These are phyloP conservation scores for Teunomyces funiuensis DNA, from an alignment of 805 yeast genomes.

Conservation along the genomic window DNA sequence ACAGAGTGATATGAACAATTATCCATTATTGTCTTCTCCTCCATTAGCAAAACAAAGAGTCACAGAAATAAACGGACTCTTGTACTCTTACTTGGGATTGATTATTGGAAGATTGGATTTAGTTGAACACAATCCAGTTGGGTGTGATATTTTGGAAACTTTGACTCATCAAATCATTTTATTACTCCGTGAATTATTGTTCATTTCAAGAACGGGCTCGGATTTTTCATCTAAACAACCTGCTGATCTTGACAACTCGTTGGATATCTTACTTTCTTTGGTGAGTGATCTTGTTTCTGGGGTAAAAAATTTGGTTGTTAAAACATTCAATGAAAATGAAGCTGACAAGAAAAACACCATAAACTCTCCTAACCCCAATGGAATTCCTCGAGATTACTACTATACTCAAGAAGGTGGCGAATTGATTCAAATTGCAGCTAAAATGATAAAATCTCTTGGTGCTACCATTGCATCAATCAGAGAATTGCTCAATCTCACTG, in stretches of 20 bases:
- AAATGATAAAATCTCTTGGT: constrained; percentile 56
- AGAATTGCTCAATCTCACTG: constrained; percentile 53
- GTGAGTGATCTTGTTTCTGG: constrained; percentile 66
- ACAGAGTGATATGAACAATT: constrained; percentile 37
- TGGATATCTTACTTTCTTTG: constrained; percentile 58
- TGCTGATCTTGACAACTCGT: constrained; percentile 44
- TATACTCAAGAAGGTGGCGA: constrained; percentile 69
- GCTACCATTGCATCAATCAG: constrained; percentile 51
- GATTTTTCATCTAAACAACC: constrained; percentile 40
- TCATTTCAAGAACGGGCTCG: constrained; percentile 53
- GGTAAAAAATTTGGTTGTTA: constrained; percentile 61
- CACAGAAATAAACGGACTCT: constrained; percentile 59
- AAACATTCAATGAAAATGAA: constrained; percentile 45
- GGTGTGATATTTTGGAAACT: constrained; percentile 66
- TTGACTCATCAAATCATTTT: constrained; percentile 69
- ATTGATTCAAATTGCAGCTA: constrained; percentile 58
- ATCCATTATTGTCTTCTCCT: constrained; percentile 49
- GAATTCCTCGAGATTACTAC: constrained; percentile 33
- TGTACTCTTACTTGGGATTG: constrained; percentile 62
- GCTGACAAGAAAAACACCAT: constrained; percentile 28
- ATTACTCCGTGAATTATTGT: constrained; percentile 60
- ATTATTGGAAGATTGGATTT: constrained; percentile 76
- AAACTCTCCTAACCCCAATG: background rate
- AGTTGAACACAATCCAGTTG: constrained; percentile 69
- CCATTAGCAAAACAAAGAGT: constrained; percentile 66